Evolutionary conservation across 371 early-diverging fungal genomes (phyloP), one percentile per base, ranked within the genome.

Genomic region (Mucor racemosus): DNA sequence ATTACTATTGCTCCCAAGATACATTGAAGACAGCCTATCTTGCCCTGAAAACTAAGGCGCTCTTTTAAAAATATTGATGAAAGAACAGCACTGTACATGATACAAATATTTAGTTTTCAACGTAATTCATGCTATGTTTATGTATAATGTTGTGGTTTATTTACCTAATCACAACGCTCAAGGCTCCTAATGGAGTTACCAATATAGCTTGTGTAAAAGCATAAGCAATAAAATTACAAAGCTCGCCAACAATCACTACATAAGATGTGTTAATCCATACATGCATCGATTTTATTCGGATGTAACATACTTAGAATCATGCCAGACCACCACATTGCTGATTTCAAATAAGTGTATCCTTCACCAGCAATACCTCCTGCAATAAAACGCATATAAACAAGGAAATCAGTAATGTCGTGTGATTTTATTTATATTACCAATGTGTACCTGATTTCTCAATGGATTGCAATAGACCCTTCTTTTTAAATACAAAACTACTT

Each of bases 181-280:
- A 81, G 8, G 96, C 97, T 17, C 98, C 98, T 36, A 98, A 77
- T n/a, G 98, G 97, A 11, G 98, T 97, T 10, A 98, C 95, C 39
- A 97, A 71, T 40, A 98, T 94, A 5, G 97, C 97, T 4, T 95
- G 97, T 15, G 97, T 94, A 79, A 92, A 97, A 17, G 95, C 89
- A 73, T 97, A 98, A 6, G 97, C 98, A 5, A 94, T 87, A 81
- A 98, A 97, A 78, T 98, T 98, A 69, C 92, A 90, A 33, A 92
- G 72, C 77, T 98, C 98, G 13, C 98, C 98, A 42, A 94, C 63
- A 63, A 85, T 82, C 90, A 90, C 90, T 90, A 71, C 5, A 17
- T 11, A 26, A 38, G 11, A 40, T 40, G 34, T 9, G 1, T 36
- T 10, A 21, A 21, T 58, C 5, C 31, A 15, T 3, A 10, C 0